Base-by-base conservation (phyloP, 129 eudicot species). In the Oenanthe sinensis region DNA sequence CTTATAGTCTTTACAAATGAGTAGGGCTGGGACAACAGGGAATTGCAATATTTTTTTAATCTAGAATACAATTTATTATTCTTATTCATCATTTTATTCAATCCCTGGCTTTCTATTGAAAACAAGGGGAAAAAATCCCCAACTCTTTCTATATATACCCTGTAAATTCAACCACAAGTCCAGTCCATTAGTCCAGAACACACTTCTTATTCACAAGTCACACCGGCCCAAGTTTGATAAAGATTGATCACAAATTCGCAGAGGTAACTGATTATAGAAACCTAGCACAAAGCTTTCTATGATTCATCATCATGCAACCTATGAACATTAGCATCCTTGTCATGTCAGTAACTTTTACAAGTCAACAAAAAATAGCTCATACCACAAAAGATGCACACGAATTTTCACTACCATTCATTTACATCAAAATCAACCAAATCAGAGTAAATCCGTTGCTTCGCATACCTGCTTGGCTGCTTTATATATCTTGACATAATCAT, bases 401-500 rank as follows among this genome's bases (percentile, higher is more conserved):
- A 77, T 26, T 72, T 43, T n/a, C 76, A 81, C 75, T 75, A 60
- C 68, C 63, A 42, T 77, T 63, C 82, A 76, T 50, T 72, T 81
- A 81, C 77, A 71, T 78, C 83, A 82, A 78, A 82, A 74, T 76
- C 81, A 77, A 50, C 84, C 62, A 48, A 24, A 77, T 52, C 80
- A 60, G 54, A 77, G 55, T 77, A 71, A 82, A 79, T 65, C 71
- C 72, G 16, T 67, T 4, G 65, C 52, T 48, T 48, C 52, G 13
- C 13, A 4, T 48, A 79, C 77, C 84, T 76, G 68, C 65, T 74
- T 33, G 36, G 36, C 36, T 33, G 71, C 65, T 74, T 70, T 82
- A 79, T 77, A 77, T 84, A 80, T 68, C 71, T 83, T 68, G 55
- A 48, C 80, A 77, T 74, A 71, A 77, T 82, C 72, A 91, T 71